Conservation (phyloP, 1,284 basidiomycete species). For the Sphaerobolus stellatus region DNA sequence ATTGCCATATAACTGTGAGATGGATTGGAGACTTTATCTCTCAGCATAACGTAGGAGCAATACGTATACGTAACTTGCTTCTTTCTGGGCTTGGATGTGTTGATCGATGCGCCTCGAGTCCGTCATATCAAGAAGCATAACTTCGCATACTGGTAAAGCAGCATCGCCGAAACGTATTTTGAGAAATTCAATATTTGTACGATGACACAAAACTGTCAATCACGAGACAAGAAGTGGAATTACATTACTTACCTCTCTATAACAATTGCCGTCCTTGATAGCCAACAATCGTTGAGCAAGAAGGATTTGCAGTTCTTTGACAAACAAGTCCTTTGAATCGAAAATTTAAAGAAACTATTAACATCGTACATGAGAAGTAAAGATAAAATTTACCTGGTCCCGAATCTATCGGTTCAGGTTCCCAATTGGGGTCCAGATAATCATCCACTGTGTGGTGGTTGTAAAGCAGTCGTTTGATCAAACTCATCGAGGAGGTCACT, state of each 20-base stretch:
- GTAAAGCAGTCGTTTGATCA: constrained; percentile 72
- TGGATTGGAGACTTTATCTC: constrained; percentile 65
- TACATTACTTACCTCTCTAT: constrained; percentile 68
- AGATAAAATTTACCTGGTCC: constrained; percentile 65
- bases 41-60: constrained; percentile 8
- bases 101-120: constrained; percentile 87
- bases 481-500: constrained; percentile 81
- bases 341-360: constrained; percentile 67
- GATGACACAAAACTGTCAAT: constrained; percentile 41
- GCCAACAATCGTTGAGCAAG: constrained; percentile 81
- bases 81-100: constrained; percentile 73
- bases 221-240: constrained; percentile 1
- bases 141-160: constrained; percentile 89
- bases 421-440: constrained; percentile 87
- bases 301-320: constrained; percentile 89
- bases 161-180: constrained; percentile 93
- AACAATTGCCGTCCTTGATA: constrained; percentile 76
- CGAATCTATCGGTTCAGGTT: constrained; percentile 91
- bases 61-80: constrained; percentile 36
- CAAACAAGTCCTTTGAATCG: constrained; percentile 90
- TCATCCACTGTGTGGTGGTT: constrained; percentile 77
- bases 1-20: constrained; percentile 85
- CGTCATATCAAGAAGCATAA: constrained; percentile 94
- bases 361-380: constrained; percentile 1
- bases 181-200: constrained; percentile 87